Evolutionary conservation across 2,329 filamentous ascomycete species (phyloP), one percentile per base, ranked within the genome.

Genomic region (Talaromyces verruculosus): DNA sequence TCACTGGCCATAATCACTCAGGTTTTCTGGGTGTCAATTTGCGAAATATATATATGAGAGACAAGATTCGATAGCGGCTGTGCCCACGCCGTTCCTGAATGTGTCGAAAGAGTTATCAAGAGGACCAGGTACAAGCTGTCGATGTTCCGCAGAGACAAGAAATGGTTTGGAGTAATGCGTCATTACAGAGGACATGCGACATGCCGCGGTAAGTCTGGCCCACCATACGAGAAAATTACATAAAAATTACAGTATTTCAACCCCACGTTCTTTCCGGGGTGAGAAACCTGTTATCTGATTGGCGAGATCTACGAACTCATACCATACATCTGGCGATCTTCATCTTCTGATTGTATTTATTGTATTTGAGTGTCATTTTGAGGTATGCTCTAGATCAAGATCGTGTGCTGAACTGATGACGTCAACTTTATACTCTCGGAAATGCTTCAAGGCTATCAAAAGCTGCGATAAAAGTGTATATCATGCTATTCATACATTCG

Each of bases 1-100:
- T 65, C n/a, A 37, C 47, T 43, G n/a, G 49, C 67, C 67, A 68
- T 68, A 15, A 30, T 58, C 4, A 57, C 33, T 17, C 53, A 25
- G 19, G 8, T 57, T 37, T 15, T 57, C 33, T 33, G 19, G 39
- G 15, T 2, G 8, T 51, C 25, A 28, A 22, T 37, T 22, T 57
- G 11, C 1, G 17, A 8, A 19, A 1, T 35, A 13, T 55, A 1
- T 35, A 13, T 55, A 13, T 55, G 33, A 37, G 33, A 57, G 11
- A 8, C 6, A 11, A 25, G n/a, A 25, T 37, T 37, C 30, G 8
- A 57, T 7, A 37, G 30, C 30, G 30, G 22, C 10, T 13, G n/a
- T 35, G 11, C 30, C 51, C 51, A 35, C 11, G n/a, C 28, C 28
- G 51, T 22, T 57, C 30, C 33, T 57, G 49, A 3, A 33, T 37